These are phyloP conservation scores for Penicillium nucicola DNA, from an alignment of 495 filamentous ascomycete species.

Conservation along the genomic window DNA sequence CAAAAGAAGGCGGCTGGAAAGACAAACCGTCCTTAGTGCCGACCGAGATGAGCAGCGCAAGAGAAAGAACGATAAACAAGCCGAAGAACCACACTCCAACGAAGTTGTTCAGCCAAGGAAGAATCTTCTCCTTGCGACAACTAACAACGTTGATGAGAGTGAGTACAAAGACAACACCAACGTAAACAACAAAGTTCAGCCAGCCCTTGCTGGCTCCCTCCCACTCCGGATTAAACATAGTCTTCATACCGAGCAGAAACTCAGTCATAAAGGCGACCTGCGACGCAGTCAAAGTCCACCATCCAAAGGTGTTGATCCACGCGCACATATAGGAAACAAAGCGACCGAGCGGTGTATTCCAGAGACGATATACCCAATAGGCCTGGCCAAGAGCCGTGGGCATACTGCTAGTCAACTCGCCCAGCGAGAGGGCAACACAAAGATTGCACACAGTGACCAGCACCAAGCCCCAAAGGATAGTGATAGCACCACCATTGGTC, in stretches of 20 bases:
- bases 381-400: conserved; percentile 47
- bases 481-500: conserved; percentile 44
- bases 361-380: conserved; percentile 46
- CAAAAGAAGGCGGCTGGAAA: conserved; percentile 46
- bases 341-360: conserved; percentile 33
- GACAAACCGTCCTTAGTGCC: conserved; percentile 32
- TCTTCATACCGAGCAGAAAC: conserved; percentile 46
- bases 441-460: conserved; percentile 45
- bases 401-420: conserved; percentile 48
- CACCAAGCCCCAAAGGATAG: conserved; percentile 49
- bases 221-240: conserved; percentile 43
- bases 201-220: conserved; percentile 35
- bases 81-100: conserved; percentile 46
- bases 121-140: conserved; percentile 42
- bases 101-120: conserved; percentile 48
- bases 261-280: conserved; percentile 50
- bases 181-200: conserved; percentile 44
- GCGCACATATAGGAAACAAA: conserved; percentile 49
- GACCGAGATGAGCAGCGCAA: conserved; percentile 43
- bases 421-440: conserved; percentile 47
- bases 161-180: conserved; percentile 35
- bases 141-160: conserved; percentile 43
- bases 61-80: conserved; percentile 41
- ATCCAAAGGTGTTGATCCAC: conserved; percentile 50
- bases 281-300: conserved; percentile 48